Base-by-base conservation (phyloP, 768 basidiomycete species). In the Podaxis sp. region DNA sequence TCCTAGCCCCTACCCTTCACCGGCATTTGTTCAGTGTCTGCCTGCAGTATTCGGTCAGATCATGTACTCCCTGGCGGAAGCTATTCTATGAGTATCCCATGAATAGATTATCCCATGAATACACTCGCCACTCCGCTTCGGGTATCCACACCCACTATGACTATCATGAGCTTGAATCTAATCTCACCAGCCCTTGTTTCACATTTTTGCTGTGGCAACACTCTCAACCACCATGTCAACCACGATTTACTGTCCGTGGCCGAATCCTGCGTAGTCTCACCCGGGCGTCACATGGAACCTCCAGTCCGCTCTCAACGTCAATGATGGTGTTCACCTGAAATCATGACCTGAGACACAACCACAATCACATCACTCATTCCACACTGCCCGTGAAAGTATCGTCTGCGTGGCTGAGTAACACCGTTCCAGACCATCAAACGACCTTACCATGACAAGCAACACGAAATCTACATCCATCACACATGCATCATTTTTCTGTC, bases 31-130 rank as follows among this genome's bases (percentile, higher is more conserved):
- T 33, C 29, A 33, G 8, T 13, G 41, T n/a, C 12, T 43, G 41
- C 4, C 7, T 43, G 41, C 41, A 43, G 7, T 43, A 13, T n/a
- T n/a, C 12, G 41, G n/a, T n/a, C 41, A 43, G 15, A 15, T 11
- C 46, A 7, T 49, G n/a, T 9, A 13, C 43, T 46, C 43, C 19
- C 43, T 50, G 19, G 22, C 49, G 49, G 49, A 51, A 38, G 51
- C 59, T 53, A 51, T 46, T 52, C 27, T 40, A 33, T 1, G n/a
- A 51, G 15, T 24, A 38, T 33, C 59, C 47, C 51, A 15, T 46
- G 40, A 43, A 57, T 46, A 57, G 55, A 57, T 46, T 57, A 57
- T 57, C 55, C 25, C 55, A 57, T 57, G 55, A 36, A 57, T 46
- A 41, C 55, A 57, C 40, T 55, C 52, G 9, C 36, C 36, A 36